Conservation (phyloP, 495 filamentous ascomycete species). For the Penicillium paradoxum region DNA sequence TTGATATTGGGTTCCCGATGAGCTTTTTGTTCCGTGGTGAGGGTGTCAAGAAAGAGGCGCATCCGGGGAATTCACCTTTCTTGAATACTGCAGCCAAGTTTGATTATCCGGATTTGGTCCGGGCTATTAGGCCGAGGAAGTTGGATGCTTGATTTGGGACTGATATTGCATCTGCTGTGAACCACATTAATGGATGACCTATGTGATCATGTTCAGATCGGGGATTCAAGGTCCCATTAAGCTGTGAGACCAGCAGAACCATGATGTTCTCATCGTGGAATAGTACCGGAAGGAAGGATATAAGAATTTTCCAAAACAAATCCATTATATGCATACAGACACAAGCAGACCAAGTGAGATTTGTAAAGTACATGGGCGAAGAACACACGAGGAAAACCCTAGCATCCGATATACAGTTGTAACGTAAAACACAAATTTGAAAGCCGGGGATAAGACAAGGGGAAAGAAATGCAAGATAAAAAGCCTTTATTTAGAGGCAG, state of each 20-base stretch:
- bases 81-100: constrained; percentile 17
- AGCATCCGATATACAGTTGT: constrained; percentile 25
- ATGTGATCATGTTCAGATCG: not conserved
- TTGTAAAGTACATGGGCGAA: constrained; percentile 35
- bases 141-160: constrained; percentile 9
- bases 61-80: constrained; percentile 12
- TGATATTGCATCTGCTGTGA: not conserved
- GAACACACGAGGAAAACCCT: constrained; percentile 11
- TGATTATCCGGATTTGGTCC: constrained; percentile 22
- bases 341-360: constrained; percentile 18
- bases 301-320: constrained; percentile 14
- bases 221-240: not conserved
- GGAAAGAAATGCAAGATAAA: constrained; percentile 7
- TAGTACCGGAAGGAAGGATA: not conserved
- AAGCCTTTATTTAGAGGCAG: constrained; percentile 6
- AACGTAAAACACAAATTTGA: constrained; percentile 1
- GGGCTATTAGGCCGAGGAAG: constrained; percentile 14
- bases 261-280: not conserved
- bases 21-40: constrained; percentile 39
- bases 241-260: not conserved
- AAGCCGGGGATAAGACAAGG: constrained; percentile 3
- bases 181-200: not conserved
- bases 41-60: constrained; percentile 11
- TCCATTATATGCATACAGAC: constrained; percentile 42
- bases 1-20: constrained; percentile 59